phyloP scores from a whole-genome alignment of 768 basidiomycete species.

The Podaxis pistillaris region DNA sequence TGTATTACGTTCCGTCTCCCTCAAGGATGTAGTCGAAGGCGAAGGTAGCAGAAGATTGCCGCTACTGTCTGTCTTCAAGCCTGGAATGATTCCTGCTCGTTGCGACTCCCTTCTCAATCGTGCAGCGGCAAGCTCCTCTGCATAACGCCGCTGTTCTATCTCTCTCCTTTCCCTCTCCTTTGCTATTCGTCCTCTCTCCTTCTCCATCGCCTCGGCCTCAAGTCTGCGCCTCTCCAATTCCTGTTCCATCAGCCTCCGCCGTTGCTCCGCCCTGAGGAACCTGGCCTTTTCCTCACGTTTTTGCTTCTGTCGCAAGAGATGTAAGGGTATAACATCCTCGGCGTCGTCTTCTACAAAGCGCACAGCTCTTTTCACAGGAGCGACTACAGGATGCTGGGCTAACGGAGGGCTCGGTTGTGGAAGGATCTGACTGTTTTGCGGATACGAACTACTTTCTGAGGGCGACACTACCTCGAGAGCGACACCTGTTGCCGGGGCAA shows the following conservation, averaged over 20 bases:
- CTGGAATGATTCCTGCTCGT: slow-evolving; percentile 44
- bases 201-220: slow-evolving; percentile 46
- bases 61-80: slow-evolving; percentile 27
- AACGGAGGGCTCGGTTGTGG: slow-evolving; percentile 16
- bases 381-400: not conserved
- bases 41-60: slow-evolving; percentile 29
- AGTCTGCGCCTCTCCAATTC: slow-evolving; percentile 47
- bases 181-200: slow-evolving; percentile 47
- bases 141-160: slow-evolving; percentile 48
- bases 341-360: slow-evolving; percentile 67
- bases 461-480: slow-evolving; percentile 7
- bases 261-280: slow-evolving; percentile 60
- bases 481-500: slow-evolving; percentile 13
- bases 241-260: slow-evolving; percentile 47
- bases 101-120: slow-evolving; percentile 58
- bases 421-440: slow-evolving; percentile 6
- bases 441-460: not conserved
- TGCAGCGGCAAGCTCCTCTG: slow-evolving; percentile 60
- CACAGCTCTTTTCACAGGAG: slow-evolving; percentile 51
- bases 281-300: slow-evolving; percentile 70
- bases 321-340: slow-evolving; percentile 68
- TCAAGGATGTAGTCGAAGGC: slow-evolving; percentile 37
- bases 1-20: slow-evolving; percentile 42
- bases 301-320: slow-evolving; percentile 71
- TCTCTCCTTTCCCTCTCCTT: slow-evolving; percentile 54